Conservation (phyloP, 2,329 filamentous ascomycete species). For the Lasiodiplodia hormozganensis region DNA sequence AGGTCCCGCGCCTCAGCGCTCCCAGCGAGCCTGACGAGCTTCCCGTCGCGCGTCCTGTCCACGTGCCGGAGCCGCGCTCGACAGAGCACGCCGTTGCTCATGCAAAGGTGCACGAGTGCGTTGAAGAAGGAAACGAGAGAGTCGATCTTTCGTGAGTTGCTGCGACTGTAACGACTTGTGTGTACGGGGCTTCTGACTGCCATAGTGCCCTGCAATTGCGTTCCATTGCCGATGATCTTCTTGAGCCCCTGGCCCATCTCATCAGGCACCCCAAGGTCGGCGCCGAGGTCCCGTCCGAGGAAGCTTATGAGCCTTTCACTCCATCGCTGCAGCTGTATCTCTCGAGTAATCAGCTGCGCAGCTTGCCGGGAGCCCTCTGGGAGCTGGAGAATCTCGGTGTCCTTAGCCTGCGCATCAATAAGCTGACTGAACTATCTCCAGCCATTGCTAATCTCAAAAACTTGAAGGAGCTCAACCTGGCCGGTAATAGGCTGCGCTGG, state of each 20-base stretch:
- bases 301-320: slow-evolving; percentile 65
- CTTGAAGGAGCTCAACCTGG: slow-evolving; percentile 69
- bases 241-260: slow-evolving; percentile 60
- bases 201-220: slow-evolving; percentile 37
- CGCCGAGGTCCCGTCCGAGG: slow-evolving; percentile 62
- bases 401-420: slow-evolving; percentile 71
- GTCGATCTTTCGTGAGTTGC: slow-evolving; percentile 67
- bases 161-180: neutral
- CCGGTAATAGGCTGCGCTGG: slow-evolving; percentile 66
- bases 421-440: slow-evolving; percentile 66
- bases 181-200: slow-evolving; percentile 21
- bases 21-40: slow-evolving; percentile 15
- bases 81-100: slow-evolving; percentile 1
- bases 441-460: slow-evolving; percentile 65
- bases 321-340: slow-evolving; percentile 69
- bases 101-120: slow-evolving; percentile 28
- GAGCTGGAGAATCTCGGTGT: slow-evolving; percentile 67
- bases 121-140: slow-evolving; percentile 65
- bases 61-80: slow-evolving; percentile 4
- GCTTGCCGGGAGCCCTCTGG: slow-evolving; percentile 67
- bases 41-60: neutral
- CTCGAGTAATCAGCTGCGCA: slow-evolving; percentile 63
- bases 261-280: slow-evolving; percentile 55
- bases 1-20: slow-evolving; percentile 13
- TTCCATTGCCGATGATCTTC: slow-evolving; percentile 62